These are phyloP conservation scores for Lactarius pseudohatsudake DNA, from an alignment of 768 basidiomycete genomes.

Conservation along the genomic window DNA sequence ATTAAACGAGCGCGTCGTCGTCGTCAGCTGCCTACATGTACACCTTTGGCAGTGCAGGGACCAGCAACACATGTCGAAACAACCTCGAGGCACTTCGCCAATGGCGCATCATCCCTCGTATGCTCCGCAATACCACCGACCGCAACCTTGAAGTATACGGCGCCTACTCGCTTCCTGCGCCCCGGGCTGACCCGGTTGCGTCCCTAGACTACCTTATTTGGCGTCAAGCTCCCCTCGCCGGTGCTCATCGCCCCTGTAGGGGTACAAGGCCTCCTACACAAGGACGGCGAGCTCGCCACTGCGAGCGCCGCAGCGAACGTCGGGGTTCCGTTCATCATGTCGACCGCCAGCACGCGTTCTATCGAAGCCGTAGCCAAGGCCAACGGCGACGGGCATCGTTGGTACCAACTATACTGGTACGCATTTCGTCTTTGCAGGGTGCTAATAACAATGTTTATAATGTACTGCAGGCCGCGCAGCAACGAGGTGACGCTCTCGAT, in stretches of 20 bases:
- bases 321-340: constrained; percentile 70
- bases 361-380: constrained; percentile 79
- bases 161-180: not conserved
- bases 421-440: not conserved
- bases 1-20: not conserved
- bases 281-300: constrained; percentile 68
- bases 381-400: constrained; percentile 65
- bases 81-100: constrained; percentile 64
- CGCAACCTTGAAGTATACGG: constrained; percentile 57
- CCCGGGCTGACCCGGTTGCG: not conserved
- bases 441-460: not conserved
- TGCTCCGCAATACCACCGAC: constrained; percentile 61
- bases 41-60: constrained; percentile 75
- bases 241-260: constrained; percentile 67
- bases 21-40: constrained; percentile 67
- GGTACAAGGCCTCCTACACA: constrained; percentile 71
- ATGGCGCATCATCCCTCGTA: constrained; percentile 77
- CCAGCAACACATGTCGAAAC: constrained; percentile 59
- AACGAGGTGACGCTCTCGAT: constrained; percentile 64
- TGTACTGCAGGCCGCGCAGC: constrained; percentile 52
- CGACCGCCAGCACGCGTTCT: constrained; percentile 67
- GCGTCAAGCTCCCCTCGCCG: constrained; percentile 59
- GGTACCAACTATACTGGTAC: constrained; percentile 84
- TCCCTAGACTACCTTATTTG: constrained; percentile 66
- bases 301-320: constrained; percentile 64